Evolutionary conservation across 1,139 yeast species (phyloP), one percentile per base, ranked within the genome.

Genomic region (Geotrichum restrictum): DNA sequence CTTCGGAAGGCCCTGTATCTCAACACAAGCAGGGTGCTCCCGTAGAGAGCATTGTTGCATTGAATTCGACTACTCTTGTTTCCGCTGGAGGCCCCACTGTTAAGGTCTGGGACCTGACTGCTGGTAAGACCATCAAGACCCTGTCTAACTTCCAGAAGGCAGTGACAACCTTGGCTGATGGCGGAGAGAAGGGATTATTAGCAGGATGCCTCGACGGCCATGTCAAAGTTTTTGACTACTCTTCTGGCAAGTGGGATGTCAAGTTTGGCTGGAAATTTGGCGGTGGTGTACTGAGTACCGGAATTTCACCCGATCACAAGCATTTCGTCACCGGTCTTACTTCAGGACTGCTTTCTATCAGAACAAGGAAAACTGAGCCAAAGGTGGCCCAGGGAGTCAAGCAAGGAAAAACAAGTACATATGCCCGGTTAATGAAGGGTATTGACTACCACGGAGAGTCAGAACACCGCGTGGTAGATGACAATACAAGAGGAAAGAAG

Each of bases 231-330:
- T 88, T 93, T 68, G 98, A 91, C 69, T 81, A 88, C 34, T 73
- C 81, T 36, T 76, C 84, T 24, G 74, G 85, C 46, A 74, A 79
- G 57, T 93, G 95, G 91, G 86, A 85, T 57, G 96, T 91, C 58
- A 87, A 85, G 67, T 93, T 89, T 68, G 98, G 98, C 42, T 93
- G 98, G 98, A 93, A 91, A 69, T 91, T 86, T 65, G 96, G 96
- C 39, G 89, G 94, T 14, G 95, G 95, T 41, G 96, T 93, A 0
- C 74, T 93, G 60, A 77, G 89, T 62, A 83, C 95, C 66, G 98
- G 91, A 7, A 85, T 91, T 10, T 87, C 96, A 8, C 98, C 98
- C 19, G 82, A 84, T 57, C 83, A 83, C 62, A 86, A 86, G 71
- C 98, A 93, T 73, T 79, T 93, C 59, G 97, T 88, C 36, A 88